Evolutionary conservation across 116 monocot genomes (phyloP), one percentile per base, ranked within the genome.

Genomic region (Dioscorea cayenensis): DNA sequence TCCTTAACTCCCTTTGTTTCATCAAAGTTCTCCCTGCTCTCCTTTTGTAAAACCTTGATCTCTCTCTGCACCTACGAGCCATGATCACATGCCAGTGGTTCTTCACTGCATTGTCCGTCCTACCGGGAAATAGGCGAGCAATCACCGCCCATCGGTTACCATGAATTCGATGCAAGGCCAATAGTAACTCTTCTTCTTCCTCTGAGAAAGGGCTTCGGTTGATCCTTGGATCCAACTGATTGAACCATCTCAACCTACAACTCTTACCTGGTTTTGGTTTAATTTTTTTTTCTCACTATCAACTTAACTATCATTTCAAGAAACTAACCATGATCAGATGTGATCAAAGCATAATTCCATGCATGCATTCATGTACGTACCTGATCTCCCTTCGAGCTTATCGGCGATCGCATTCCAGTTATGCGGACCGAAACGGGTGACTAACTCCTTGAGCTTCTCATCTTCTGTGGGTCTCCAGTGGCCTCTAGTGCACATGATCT

Each of bases 1-100:
- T 18, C n/a, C 50, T 20, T 32, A 32, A 32, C 36, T 66, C n/a
- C 11, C 14, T 17, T 12, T 43, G 11, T 43, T 43, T 43, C 43
- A 43, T 43, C 36, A 59, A 60, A 14, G 22, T 36, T 36, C 13
- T 49, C 3, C 9, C 49, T 4, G 61, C 50, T 14, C 12, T 60
- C 18, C 48, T 32, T 13, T 37, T n/a, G 55, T 20, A 12, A n/a
- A 71, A 23, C 28, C 82, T 80, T 12, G 74, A 81, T 28, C 65
- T 73, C 32, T 86, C 77, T 38, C 86, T 70, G 11, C 48, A 77
- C 59, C 79, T 68, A 16, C 90, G 64, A 5, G 90, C 90, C 84
- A 79, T 90, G 76, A 90, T 75, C 61, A 90, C 86, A 66, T 90
- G 90, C 89, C 89, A 89, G 66, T 86, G 89, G 61, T 86, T 90